phyloP scores from a whole-genome alignment of 2,329 filamentous ascomycete genomes.

The Aspergillus hiratsukae region DNA sequence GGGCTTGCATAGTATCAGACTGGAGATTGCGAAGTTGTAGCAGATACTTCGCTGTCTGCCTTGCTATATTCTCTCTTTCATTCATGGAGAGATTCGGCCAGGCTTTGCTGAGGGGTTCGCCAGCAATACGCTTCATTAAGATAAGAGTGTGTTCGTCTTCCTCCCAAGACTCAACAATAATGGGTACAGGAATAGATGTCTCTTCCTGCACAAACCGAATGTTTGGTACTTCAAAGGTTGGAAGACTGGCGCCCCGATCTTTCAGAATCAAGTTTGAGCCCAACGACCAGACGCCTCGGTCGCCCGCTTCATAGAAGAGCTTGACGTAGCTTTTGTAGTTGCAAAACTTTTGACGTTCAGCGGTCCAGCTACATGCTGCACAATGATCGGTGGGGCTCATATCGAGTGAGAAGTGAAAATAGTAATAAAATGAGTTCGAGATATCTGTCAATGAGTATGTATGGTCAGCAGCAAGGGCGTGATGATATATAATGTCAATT shows the following conservation, averaged over 20 bases:
- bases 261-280: slow-evolving; percentile 28
- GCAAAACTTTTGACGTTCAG: slow-evolving; percentile 9
- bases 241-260: slow-evolving; percentile 13
- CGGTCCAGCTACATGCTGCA: slow-evolving; percentile 16
- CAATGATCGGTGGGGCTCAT: neutral
- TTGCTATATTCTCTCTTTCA: slow-evolving; percentile 20
- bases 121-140: slow-evolving; percentile 12
- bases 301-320: slow-evolving; percentile 19
- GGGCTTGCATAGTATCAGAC: slow-evolving; percentile 11
- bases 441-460: too few relatives aligned
- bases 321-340: slow-evolving; percentile 15
- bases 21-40: slow-evolving; percentile 16
- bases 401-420: too few relatives aligned
- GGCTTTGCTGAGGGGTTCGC: slow-evolving; percentile 10
- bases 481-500: too few relatives aligned
- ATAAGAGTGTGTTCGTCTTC: slow-evolving; percentile 7
- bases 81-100: slow-evolving; percentile 13
- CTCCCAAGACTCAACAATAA: slow-evolving; percentile 1
- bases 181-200: slow-evolving; percentile 14
- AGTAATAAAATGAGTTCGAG: too few relatives aligned
- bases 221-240: slow-evolving; percentile 11
- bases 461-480: too few relatives aligned
- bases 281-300: slow-evolving; percentile 27
- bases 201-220: slow-evolving; percentile 9
- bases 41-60: slow-evolving; percentile 18